These are phyloP conservation scores for Ophiocordyceps camponoti-rufipedis DNA, from an alignment of 2,329 filamentous ascomycete species.

Conservation along the genomic window DNA sequence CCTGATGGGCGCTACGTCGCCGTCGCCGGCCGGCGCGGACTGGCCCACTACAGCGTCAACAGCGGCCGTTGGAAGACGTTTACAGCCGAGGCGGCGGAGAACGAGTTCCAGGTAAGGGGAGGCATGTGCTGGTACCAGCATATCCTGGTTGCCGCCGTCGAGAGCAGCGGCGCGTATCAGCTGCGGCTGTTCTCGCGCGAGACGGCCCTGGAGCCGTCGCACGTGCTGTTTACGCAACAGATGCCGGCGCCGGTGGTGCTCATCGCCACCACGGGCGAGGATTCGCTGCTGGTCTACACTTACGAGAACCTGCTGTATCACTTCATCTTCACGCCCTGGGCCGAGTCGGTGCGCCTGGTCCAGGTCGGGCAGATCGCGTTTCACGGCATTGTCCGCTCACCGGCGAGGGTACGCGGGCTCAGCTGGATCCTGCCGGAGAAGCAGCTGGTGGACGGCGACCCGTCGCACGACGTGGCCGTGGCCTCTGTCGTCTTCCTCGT, in stretches of 20 bases:
- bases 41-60: constrained; percentile 89
- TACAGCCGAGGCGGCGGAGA: constrained; percentile 60
- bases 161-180: constrained; percentile 65
- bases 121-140: constrained; percentile 99
- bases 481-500: constrained; percentile 93
- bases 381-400: constrained; percentile 87
- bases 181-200: constrained; percentile 89
- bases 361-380: constrained; percentile 98
- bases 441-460: constrained; percentile 78
- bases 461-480: constrained; percentile 83
- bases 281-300: constrained; percentile 90
- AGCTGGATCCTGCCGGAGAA: constrained; percentile 92
- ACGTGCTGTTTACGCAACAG: constrained; percentile 57
- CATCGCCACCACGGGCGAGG: constrained; percentile 74
- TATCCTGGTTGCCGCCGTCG: constrained; percentile 83
- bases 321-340: constrained; percentile 64
- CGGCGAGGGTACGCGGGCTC: constrained; percentile 76
- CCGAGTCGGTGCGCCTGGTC: constrained; percentile 55
- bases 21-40: constrained; percentile 78
- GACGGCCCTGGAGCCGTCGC: constrained; percentile 51
- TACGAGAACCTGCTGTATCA: constrained; percentile 94
- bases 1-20: constrained; percentile 87
- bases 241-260: constrained; percentile 78
- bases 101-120: constrained; percentile 79
- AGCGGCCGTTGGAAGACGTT: constrained; percentile 96